Evolutionary conservation across 75 land plant genomes (phyloP).

Genomic region (Selaginella moellendorffii): DNA sequence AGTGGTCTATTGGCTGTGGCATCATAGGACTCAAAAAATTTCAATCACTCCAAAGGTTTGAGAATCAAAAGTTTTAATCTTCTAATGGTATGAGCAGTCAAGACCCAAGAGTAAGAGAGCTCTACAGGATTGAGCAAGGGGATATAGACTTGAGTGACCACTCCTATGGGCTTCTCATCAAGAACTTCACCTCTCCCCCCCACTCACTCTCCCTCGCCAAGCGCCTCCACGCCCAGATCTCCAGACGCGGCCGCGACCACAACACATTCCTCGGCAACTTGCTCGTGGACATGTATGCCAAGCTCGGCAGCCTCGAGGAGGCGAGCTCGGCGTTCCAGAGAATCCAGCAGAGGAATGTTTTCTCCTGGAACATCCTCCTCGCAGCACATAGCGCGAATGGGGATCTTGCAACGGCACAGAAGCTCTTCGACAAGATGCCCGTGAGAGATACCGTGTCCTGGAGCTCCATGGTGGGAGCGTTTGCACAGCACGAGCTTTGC

Average conservation of each 20-base stretch:
- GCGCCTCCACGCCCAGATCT: too few relatives aligned
- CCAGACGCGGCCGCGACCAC: too few relatives aligned
- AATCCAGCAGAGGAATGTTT: slow-evolving; percentile 29
- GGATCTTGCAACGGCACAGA: slow-evolving; percentile 20
- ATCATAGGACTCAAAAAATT: too few relatives aligned
- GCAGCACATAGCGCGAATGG: slow-evolving; percentile 27
- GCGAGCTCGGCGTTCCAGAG: slow-evolving; percentile 25
- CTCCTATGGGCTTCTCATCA: too few relatives aligned
- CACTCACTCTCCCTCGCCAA: too few relatives aligned
- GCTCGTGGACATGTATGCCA: slow-evolving; percentile 4
- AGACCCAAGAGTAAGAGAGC: too few relatives aligned
- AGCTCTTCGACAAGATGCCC: slow-evolving; percentile 36
- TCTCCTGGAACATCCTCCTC: slow-evolving; percentile 47
- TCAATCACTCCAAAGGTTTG: too few relatives aligned
- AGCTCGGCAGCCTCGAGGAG: not conserved
- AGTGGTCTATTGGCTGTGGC: slow-evolving; percentile 39
- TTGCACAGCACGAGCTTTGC: slow-evolving; percentile 21
- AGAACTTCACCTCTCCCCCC: too few relatives aligned
- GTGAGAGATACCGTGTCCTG: slow-evolving; percentile 32
- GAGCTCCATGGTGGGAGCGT: slow-evolving; percentile 45
- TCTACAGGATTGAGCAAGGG: too few relatives aligned
- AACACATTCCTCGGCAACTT: not conserved
- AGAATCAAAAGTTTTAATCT: too few relatives aligned
- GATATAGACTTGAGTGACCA: too few relatives aligned
- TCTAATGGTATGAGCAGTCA: too few relatives aligned